Evolutionary conservation across 2,329 filamentous ascomycete species (phyloP), one percentile per base, ranked within the genome.

Genomic region (Talaromyces sp.): DNA sequence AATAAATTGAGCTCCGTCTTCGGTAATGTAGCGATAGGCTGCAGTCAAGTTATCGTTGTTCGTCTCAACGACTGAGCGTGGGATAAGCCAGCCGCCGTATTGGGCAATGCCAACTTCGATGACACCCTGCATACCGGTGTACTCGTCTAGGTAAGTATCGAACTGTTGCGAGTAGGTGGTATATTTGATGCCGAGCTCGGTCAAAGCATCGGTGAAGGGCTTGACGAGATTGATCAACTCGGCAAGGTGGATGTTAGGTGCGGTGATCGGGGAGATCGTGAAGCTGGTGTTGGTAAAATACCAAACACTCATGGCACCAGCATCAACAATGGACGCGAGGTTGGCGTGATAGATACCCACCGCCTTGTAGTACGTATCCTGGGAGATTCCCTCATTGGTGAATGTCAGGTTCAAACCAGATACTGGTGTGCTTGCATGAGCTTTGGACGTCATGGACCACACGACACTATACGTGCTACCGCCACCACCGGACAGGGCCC

Each of bases 401-500:
- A 65, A 60, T 3, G 43, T 59, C 19, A 60, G 10, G 17, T 59
- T 40, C 1, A 43, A 17, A 3, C 34, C 63, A 22, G 56, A 49
- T 19, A 40, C 34, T 5, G 54, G 29, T 4, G 34, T 43, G 17
- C 25, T 19, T 25, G 31, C 19, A 8, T 65, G 34, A 13, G 56
- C 63, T 34, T 65, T 65, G 11, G 25, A 29, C 2, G 56, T 65
- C 56, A 61, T 53, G 1, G 63, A 65, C 29, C 78, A 74, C 5
- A 81, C 79, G n/a, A 82, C 73, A 43, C 80, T 79, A 67, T 79
- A 79, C 65, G 58, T 65, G 69, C 83, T 84, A 1, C 85, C 86
- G 2, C 86, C 86, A 5, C 85, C 85, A 8, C 83, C 83, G 29
- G 80, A 77, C 5, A 84, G 71, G 25, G 82, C 83, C 78, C 80